These are phyloP conservation scores for Massarina eburnea DNA, from an alignment of 2,329 filamentous ascomycete genomes.

Conservation along the genomic window DNA sequence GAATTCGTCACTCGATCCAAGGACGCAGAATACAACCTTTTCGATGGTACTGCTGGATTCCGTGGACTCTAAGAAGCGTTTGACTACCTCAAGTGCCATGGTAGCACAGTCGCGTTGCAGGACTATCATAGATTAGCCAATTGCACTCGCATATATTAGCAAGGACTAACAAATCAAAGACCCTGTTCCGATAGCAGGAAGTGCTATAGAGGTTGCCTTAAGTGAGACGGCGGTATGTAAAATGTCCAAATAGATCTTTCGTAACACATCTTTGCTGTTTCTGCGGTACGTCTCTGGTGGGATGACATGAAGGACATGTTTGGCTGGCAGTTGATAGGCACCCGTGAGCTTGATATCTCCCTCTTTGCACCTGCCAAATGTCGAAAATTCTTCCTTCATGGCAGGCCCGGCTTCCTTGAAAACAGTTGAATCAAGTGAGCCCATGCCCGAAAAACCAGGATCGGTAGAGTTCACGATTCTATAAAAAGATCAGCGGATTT, in stretches of 20 bases:
- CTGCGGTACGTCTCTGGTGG: constrained; percentile 26
- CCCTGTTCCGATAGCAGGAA: constrained; percentile 37
- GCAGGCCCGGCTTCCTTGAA: constrained; percentile 31
- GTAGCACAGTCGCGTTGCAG: constrained; percentile 30
- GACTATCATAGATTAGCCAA: constrained; percentile 5
- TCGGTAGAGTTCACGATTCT: constrained; percentile 37
- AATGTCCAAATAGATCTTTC: constrained; percentile 32
- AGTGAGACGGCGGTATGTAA: constrained; percentile 25
- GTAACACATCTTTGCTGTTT: constrained; percentile 25
- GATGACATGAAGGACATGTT: constrained; percentile 32
- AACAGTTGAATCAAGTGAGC: constrained; percentile 33
- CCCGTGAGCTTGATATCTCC: constrained; percentile 31
- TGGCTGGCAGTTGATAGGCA: constrained; percentile 31
- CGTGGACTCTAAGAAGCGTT: constrained; percentile 29
- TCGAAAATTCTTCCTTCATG: constrained; percentile 22
- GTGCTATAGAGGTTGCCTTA: constrained; percentile 32
- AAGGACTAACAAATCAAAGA: constrained; percentile 19
- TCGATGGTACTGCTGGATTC: constrained; percentile 21
- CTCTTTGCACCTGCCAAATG: constrained; percentile 26
- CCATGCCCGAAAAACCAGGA: constrained; percentile 24
- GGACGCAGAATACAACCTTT: constrained; percentile 36
- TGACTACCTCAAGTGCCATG: constrained; percentile 37
- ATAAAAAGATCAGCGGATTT: background rate
- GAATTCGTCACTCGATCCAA: constrained; percentile 30
- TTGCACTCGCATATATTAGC: background rate